phyloP scores from a whole-genome alignment of 2,329 filamentous ascomycete species.

The Hypomyces rosellus region DNA sequence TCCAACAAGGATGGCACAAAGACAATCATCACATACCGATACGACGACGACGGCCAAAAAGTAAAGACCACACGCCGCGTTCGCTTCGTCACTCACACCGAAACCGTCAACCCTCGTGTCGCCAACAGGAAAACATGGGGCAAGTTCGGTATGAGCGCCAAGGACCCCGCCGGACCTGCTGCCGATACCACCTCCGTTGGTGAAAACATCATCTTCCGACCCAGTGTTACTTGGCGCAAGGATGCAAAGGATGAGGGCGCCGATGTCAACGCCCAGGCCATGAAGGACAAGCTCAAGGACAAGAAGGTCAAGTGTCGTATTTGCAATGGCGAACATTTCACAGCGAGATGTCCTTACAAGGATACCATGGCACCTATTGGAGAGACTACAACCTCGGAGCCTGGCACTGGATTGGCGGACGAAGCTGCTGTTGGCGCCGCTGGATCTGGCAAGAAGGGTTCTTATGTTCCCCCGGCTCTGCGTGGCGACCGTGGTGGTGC shows the following conservation, averaged over 20 bases:
- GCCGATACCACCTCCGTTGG: conserved; percentile 87
- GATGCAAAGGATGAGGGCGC: conserved; percentile 76
- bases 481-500: conserved; percentile 59
- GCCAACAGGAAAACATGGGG: conserved; percentile 88
- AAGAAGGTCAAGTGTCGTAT: conserved; percentile 99
- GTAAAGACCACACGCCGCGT: conserved; percentile 96
- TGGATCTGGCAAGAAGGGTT: conserved; percentile 63
- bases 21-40: conserved; percentile 82
- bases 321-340: conserved; percentile 98
- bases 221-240: conserved; percentile 88
- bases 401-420: conserved; percentile 49
- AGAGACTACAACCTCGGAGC: conserved; percentile 48
- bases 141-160: conserved; percentile 89
- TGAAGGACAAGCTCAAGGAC: conserved; percentile 85
- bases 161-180: conserved; percentile 75
- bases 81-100: conserved; percentile 83
- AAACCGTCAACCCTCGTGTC: conserved; percentile 92
- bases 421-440: conserved; percentile 40
- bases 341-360: conserved; percentile 97
- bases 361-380: conserved; percentile 94
- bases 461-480: conserved; percentile 91
- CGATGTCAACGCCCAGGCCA: conserved; percentile 64
- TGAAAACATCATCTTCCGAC: conserved; percentile 97
- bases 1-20: conserved; percentile 98
- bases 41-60: conserved; percentile 91